Evolutionary conservation across 306 rosid genomes (phyloP).

Genomic region (Acmispon strigosus): DNA sequence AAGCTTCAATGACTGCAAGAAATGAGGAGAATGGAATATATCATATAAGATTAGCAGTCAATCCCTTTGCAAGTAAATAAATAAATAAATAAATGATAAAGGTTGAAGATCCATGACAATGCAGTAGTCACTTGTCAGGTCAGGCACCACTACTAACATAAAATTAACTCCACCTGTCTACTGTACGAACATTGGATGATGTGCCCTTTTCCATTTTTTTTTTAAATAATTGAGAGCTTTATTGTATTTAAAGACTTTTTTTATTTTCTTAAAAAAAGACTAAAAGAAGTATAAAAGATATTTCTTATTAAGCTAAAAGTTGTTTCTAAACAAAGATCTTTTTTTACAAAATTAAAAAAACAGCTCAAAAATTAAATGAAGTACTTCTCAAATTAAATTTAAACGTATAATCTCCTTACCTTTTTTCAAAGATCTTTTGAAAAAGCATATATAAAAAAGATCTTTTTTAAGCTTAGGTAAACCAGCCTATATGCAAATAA

Average conservation of each 20-base stretch:
- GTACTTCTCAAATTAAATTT: background rate
- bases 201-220: background rate
- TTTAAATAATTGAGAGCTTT: background rate
- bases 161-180: constrained; percentile 5
- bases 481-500: constrained; percentile 1
- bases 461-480: background rate
- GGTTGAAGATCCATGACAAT: constrained; percentile 3
- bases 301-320: background rate
- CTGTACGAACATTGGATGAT: background rate
- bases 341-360: background rate
- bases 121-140: constrained; percentile 12
- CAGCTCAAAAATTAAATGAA: background rate
- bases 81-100: background rate
- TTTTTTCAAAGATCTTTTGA: background rate
- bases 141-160: background rate
- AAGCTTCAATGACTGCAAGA: constrained; percentile 86
- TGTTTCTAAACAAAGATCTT: background rate
- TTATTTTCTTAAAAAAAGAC: background rate
- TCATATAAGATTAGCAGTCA: background rate
- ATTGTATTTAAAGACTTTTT: background rate
- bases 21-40: constrained; percentile 17
- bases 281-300: background rate
- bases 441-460: background rate
- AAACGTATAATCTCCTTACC: background rate
- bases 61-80: background rate